Percentiles rank a stretch among this genome's conserved stretches.
These are phyloP conservation scores for Pythium brachiatum DNA, from an alignment of 352 stramenopile genomes.

Conservation along the genomic window DNA sequence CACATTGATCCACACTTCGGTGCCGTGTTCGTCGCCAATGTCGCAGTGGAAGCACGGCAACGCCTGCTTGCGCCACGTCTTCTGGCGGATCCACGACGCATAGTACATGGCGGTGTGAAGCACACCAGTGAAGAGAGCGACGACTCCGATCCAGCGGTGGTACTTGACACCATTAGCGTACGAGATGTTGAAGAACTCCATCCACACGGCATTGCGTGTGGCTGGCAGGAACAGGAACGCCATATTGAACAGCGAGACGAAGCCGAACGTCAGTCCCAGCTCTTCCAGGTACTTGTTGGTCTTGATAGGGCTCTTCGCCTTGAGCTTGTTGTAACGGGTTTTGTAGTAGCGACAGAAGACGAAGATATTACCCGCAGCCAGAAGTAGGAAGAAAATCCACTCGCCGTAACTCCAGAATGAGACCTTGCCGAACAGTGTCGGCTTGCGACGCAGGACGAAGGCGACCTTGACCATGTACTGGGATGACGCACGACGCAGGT, in stretches of 20 bases:
- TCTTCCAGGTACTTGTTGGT: slow-evolving; percentile 25
- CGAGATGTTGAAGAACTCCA: slow-evolving; percentile 44
- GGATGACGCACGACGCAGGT: slow-evolving; percentile 35
- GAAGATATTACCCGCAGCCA: slow-evolving; percentile 25
- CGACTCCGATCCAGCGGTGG: slow-evolving; percentile 41
- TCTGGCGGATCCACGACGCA: slow-evolving; percentile 23
- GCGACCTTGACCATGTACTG: slow-evolving; percentile 30
- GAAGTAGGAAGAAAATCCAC: slow-evolving; percentile 32
- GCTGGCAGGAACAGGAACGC: slow-evolving; percentile 39
- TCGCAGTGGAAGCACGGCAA: slow-evolving; percentile 43
- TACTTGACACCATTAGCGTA: slow-evolving; percentile 50
- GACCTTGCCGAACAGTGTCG: slow-evolving; percentile 25
- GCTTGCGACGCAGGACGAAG: slow-evolving; percentile 43
- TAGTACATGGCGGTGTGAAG: slow-evolving; percentile 28
- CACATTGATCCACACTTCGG: slow-evolving; percentile 36
- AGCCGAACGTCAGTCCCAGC: slow-evolving; percentile 26
- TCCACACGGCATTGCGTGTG: slow-evolving; percentile 39
- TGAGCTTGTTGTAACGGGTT: slow-evolving; percentile 7
- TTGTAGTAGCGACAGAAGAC: slow-evolving; percentile 21
- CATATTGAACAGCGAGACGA: slow-evolving; percentile 40
- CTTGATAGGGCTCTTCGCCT: not conserved
- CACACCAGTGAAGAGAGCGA: slow-evolving; percentile 23
- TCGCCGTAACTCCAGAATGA: slow-evolving; percentile 39
- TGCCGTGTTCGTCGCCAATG: slow-evolving; percentile 14
- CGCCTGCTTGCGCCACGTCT: slow-evolving; percentile 21